Evolutionary conservation across 176 grass and related monocot species (phyloP).

Genomic region (Pontederia paniculata): DNA sequence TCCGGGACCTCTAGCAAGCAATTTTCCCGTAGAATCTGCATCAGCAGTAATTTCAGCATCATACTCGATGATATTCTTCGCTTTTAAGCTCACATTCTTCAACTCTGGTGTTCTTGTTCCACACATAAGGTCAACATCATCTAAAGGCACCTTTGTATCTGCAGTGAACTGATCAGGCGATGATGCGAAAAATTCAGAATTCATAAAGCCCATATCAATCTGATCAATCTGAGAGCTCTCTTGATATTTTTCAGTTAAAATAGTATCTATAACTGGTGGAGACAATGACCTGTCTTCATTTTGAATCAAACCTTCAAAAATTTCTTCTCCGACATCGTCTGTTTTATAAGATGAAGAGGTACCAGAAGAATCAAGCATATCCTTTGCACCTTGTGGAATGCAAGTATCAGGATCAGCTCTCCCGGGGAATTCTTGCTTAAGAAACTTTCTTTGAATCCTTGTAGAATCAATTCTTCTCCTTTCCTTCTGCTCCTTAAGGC

Average conservation of each 20-base stretch:
- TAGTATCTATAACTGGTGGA: constrained; percentile 18
- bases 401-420: constrained; percentile 31
- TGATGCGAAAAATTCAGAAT: constrained; percentile 3
- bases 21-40: constrained; percentile 17
- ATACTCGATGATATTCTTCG: constrained; percentile 21
- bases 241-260: constrained; percentile 2
- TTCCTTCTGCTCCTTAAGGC: constrained; percentile 44
- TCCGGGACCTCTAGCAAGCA: constrained; percentile 11
- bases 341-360: constrained; percentile 9
- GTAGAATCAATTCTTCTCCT: constrained; percentile 24
- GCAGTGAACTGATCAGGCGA: constrained; percentile 3
- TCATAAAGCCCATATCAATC: constrained; percentile 9
- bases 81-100: constrained; percentile 22
- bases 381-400: constrained; percentile 20
- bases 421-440: constrained; percentile 36
- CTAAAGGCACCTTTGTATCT: constrained; percentile 6
- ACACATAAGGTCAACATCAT: constrained; percentile 7
- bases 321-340: constrained; percentile 4
- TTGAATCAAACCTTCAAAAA: constrained; percentile 10
- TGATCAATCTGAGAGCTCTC: neutral
- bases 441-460: constrained; percentile 52
- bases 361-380: constrained; percentile 14
- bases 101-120: constrained; percentile 13
- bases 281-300: constrained; percentile 20
- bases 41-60: constrained; percentile 23